A percentile compares a stretch with the other conserved stretches of the same genome.
These are phyloP conservation scores for Myrica gale DNA, from an alignment of 306 rosid species.

Conservation along the genomic window DNA sequence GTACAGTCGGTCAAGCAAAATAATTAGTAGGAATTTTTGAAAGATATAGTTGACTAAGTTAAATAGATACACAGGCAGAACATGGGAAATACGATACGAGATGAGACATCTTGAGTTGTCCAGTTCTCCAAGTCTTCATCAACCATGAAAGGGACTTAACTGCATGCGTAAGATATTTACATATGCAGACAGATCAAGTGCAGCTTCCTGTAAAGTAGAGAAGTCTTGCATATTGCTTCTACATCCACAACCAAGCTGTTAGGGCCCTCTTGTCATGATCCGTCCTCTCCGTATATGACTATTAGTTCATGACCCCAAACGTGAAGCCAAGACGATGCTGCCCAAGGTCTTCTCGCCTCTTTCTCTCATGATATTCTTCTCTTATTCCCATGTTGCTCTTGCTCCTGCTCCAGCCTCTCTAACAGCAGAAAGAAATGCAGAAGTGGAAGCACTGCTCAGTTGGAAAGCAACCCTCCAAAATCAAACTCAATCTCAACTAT, in stretches of 20 bases:
- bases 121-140: too few species aligned
- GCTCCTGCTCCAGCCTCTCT: background rate
- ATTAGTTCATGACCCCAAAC: background rate
- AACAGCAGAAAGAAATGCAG: background rate
- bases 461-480: slow-evolving; percentile 21
- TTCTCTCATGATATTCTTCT: background rate
- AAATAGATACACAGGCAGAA: background rate
- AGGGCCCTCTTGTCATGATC: background rate
- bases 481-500: background rate
- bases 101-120: background rate
- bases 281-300: background rate
- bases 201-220: background rate
- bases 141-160: too few species aligned
- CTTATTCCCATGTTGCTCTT: background rate
- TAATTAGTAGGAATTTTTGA: background rate
- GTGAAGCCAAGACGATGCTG: background rate
- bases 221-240: background rate
- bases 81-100: background rate
- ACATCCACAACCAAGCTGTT: background rate
- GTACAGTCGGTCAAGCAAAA: background rate
- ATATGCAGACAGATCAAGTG: background rate
- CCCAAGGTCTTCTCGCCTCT: background rate
- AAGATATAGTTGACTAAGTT: background rate
- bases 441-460: slow-evolving; percentile 7
- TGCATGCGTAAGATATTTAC: too few species aligned